Conservation (phyloP, 495 filamentous ascomycete species). For the Penicillium mononematosum region DNA sequence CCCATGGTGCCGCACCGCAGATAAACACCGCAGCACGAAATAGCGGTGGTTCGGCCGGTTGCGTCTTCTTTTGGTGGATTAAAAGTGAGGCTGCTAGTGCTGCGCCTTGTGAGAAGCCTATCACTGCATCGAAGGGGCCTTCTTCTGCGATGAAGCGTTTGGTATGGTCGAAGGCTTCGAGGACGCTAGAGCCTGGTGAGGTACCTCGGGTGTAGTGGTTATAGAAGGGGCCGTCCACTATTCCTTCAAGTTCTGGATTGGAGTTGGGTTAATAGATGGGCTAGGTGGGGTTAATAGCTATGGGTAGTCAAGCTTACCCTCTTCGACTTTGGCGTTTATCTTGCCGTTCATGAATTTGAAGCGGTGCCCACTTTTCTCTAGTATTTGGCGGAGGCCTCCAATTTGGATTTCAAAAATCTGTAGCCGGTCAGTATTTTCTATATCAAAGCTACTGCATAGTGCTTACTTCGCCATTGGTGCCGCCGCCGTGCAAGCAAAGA, state of each 20-base stretch:
- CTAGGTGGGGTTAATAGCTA: not conserved
- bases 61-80: conserved; percentile 32
- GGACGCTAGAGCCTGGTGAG: conserved; percentile 28
- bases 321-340: conserved; percentile 27
- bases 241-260: conserved; percentile 34
- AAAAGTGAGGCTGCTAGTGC: conserved; percentile 40
- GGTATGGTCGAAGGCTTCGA: conserved; percentile 35
- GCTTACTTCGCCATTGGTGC: conserved; percentile 39
- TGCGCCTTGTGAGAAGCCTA: conserved; percentile 49
- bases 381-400: conserved; percentile 35
- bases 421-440: conserved; percentile 7
- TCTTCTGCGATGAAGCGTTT: conserved; percentile 31
- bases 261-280: not conserved
- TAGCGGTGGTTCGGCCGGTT: conserved; percentile 27
- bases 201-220: conserved; percentile 35
- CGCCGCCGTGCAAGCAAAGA: conserved; percentile 41
- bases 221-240: conserved; percentile 40
- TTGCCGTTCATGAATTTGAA: conserved; percentile 40
- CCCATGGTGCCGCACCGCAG: conserved; percentile 35
- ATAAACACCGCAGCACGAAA: conserved; percentile 47
- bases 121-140: conserved; percentile 48
- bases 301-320: conserved; percentile 23
- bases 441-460: not conserved
- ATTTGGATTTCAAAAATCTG: conserved; percentile 46
- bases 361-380: conserved; percentile 33